These are phyloP conservation scores for Ophiostoma himal-ulmi DNA, from an alignment of 2,329 filamentous ascomycete species.

Conservation along the genomic window DNA sequence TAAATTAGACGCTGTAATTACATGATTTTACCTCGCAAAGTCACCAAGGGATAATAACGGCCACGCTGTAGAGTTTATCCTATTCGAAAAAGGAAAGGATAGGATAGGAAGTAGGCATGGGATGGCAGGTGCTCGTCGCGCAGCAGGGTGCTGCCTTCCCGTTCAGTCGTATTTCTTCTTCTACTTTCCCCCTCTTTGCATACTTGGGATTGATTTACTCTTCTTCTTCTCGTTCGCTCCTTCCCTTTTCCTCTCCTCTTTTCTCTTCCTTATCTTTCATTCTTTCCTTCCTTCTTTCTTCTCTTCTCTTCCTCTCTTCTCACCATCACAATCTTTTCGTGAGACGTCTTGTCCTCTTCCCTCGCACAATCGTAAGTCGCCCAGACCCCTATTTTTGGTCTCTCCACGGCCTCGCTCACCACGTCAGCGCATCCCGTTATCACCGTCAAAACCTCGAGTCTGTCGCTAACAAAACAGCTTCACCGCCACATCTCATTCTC, in stretches of 20 bases:
- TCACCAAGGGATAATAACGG: not conserved
- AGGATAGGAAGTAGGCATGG: not conserved
- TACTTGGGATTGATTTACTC: not conserved
- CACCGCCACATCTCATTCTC: not conserved
- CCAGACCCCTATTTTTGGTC: not conserved
- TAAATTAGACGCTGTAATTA: conserved; percentile 8
- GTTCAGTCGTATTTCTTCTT: conserved; percentile 16
- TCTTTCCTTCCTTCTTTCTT: not conserved
- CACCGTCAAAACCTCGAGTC: not conserved
- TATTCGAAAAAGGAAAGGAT: not conserved
- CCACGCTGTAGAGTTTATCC: conserved; percentile 1
- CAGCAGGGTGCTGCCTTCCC: conserved; percentile 14
- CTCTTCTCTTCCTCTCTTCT: not conserved
- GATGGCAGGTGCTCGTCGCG: not conserved
- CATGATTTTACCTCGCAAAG: not conserved
- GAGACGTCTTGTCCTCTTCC: conserved; percentile 1
- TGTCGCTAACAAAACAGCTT: conserved; percentile 8
- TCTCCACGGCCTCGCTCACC: not conserved
- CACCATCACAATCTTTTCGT: conserved; percentile 4
- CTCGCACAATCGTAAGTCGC: conserved; percentile 13
- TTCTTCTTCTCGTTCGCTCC: conserved; percentile 5
- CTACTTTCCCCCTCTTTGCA: conserved; percentile 19
- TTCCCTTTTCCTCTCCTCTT: conserved; percentile 8
- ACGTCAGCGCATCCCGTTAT: conserved; percentile 7
- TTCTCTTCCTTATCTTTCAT: not conserved